Conservation (phyloP, 1,284 basidiomycete species). For the Trichosporon ovoides region DNA sequence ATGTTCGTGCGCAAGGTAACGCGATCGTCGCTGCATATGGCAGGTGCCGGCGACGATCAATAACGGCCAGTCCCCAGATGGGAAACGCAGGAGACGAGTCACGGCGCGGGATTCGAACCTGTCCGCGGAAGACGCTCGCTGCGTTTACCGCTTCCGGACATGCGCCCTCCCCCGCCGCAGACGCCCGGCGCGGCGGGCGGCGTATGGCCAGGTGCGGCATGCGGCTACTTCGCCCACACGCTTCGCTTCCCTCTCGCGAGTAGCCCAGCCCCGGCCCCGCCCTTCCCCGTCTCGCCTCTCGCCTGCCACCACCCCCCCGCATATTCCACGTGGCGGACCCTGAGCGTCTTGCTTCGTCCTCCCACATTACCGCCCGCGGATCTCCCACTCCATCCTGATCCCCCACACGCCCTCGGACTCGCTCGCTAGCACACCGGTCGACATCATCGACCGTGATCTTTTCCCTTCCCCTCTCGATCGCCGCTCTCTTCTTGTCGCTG, state of each 20-base stretch:
- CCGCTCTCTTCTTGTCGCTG: slow-evolving; percentile 3
- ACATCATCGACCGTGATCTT: background rate
- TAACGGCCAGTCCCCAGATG: background rate
- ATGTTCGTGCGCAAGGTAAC: no score
- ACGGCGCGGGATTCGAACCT: slow-evolving; percentile 3
- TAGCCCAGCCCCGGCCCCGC: background rate
- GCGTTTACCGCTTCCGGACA: background rate
- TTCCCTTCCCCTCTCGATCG: slow-evolving; percentile 5
- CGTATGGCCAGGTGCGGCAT: background rate
- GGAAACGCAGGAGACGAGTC: background rate
- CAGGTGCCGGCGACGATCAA: background rate
- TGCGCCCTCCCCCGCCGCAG: background rate
- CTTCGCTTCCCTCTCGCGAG: background rate
- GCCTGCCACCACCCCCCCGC: background rate
- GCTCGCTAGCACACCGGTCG: slow-evolving; percentile 1
- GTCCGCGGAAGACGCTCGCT: background rate
- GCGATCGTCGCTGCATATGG: no score
- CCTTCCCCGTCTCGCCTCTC: background rate
- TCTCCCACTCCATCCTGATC: background rate
- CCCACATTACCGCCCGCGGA: slow-evolving; percentile 3
- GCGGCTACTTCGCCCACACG: background rate
- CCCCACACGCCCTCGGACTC: background rate
- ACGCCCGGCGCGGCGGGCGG: background rate
- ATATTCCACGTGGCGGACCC: background rate
- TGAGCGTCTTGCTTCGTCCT: slow-evolving; percentile 3